A percentile compares a stretch with the other conserved stretches of the same genome.
Conservation (phyloP, 2,329 filamentous ascomycete genomes). For the Nothophoma quercina region DNA sequence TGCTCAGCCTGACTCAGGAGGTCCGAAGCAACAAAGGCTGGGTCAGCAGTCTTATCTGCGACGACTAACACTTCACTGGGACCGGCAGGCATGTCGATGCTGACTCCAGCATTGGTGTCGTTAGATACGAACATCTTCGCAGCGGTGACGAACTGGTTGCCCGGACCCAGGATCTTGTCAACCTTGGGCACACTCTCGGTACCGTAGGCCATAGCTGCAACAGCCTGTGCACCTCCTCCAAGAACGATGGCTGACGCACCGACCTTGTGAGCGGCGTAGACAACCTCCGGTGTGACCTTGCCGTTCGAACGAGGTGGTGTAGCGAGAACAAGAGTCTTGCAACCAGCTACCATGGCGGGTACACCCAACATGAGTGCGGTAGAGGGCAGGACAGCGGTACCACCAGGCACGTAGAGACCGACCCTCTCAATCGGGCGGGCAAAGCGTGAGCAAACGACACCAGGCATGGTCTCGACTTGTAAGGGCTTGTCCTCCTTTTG, state of each 20-base stretch:
- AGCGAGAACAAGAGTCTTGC: slow-evolving; percentile 91
- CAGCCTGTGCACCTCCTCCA: slow-evolving; percentile 92
- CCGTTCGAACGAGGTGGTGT: slow-evolving; percentile 90
- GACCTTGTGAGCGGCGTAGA: slow-evolving; percentile 96
- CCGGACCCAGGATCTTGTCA: slow-evolving; percentile 97
- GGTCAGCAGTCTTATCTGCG: slow-evolving; percentile 86
- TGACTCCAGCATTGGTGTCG: slow-evolving; percentile 92
- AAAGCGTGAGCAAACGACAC: slow-evolving; percentile 93
- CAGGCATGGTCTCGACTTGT: slow-evolving; percentile 95
- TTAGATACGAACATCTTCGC: slow-evolving; percentile 99
- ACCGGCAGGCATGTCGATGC: slow-evolving; percentile 98
- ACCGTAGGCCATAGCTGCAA: slow-evolving; percentile 96
- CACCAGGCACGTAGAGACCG: slow-evolving; percentile 94
- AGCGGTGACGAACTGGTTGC: slow-evolving; percentile 98
- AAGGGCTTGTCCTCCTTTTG: slow-evolving; percentile 86
- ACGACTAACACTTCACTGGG: slow-evolving; percentile 97
- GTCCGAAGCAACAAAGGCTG: slow-evolving; percentile 94
- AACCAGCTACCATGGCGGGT: slow-evolving; percentile 95
- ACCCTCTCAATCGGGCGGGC: slow-evolving; percentile 91
- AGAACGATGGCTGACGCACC: slow-evolving; percentile 95
- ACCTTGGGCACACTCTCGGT: slow-evolving; percentile 95
- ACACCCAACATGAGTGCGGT: slow-evolving; percentile 98
- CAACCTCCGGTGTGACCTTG: slow-evolving; percentile 92
- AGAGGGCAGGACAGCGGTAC: slow-evolving; percentile 94
- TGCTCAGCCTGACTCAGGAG: slow-evolving; percentile 96